phyloP scores from a whole-genome alignment of 352 stramenopile species.

The Phytophthora rubi region DNA sequence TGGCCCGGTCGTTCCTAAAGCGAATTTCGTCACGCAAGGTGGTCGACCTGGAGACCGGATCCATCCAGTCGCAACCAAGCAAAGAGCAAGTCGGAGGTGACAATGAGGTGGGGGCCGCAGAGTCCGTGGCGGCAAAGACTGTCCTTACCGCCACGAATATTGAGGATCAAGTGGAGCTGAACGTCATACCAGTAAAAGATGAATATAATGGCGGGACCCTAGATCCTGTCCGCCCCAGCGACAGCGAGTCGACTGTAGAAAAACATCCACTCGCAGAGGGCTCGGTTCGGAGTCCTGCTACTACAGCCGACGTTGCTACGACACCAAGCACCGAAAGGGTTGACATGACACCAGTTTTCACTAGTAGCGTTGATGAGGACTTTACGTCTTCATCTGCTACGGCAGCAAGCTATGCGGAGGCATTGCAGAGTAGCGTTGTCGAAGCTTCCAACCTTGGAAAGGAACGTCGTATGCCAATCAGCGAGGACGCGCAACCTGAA shows the following conservation, averaged over 20 bases:
- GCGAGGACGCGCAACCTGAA: not conserved
- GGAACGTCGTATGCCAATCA: not conserved
- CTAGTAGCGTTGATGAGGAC: constrained; percentile 2
- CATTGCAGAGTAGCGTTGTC: not conserved
- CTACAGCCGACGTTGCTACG: not conserved
- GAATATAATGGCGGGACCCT: not conserved
- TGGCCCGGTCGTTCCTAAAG: constrained; percentile 25
- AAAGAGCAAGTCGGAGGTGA: constrained; percentile 11
- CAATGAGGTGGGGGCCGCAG: not conserved
- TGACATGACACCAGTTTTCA: constrained; percentile 11
- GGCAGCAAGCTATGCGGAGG: not conserved
- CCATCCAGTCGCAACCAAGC: constrained; percentile 1
- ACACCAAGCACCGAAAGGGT: constrained; percentile 11
- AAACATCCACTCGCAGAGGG: not conserved
- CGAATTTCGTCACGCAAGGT: constrained; percentile 21
- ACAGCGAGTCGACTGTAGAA: constrained; percentile 11
- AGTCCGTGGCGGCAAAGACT: not conserved
- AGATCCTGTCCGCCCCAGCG: not conserved
- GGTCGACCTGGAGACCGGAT: constrained; percentile 1
- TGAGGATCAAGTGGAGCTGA: constrained; percentile 9
- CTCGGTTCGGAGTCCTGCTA: not conserved
- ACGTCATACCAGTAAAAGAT: constrained; percentile 12
- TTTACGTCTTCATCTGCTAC: constrained; percentile 4
- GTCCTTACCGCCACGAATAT: not conserved
- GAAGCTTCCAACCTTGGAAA: not conserved